Percentiles rank a stretch among this genome's conserved stretches.
phyloP scores from a whole-genome alignment of 176 grass and related monocot species.

The Aegilops tauschii region DNA sequence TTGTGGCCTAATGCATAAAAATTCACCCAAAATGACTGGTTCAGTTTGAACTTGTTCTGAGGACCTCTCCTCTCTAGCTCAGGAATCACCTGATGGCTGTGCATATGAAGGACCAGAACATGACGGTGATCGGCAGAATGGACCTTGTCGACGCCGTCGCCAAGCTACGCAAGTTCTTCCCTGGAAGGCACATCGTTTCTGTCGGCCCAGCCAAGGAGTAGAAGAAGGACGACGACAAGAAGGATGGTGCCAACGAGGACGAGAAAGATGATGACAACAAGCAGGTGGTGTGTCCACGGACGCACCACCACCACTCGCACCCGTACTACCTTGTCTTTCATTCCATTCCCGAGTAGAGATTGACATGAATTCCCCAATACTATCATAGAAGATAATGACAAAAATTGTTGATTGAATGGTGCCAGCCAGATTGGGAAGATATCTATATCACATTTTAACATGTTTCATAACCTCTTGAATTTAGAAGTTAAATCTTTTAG shows the following conservation, averaged over 20 bases:
- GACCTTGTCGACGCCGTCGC: background rate
- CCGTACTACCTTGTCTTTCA: conserved; percentile 25
- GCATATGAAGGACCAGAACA: background rate
- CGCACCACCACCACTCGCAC: no score
- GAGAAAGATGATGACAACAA: background rate
- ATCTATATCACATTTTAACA: no score
- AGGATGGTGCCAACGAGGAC: background rate
- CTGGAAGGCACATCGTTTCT: conserved; percentile 17
- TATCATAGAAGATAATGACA: no score
- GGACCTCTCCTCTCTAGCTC: no score
- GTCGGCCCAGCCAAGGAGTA: conserved; percentile 58
- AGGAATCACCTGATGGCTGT: background rate
- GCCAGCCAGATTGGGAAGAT: no score
- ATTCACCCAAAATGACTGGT: no score
- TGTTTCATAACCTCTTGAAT: no score
- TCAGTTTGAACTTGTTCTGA: no score
- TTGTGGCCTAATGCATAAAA: background rate
- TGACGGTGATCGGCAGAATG: background rate
- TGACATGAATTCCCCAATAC: no score
- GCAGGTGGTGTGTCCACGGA: background rate
- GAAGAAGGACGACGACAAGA: conserved; percentile 41
- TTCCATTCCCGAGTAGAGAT: no score
- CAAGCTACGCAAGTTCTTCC: conserved; percentile 40
- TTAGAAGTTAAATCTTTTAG: no score
- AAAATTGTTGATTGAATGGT: no score